Evolutionary conservation across 2,329 filamentous ascomycete species (phyloP).

Genomic region (Cladorrhinum sp.): DNA sequence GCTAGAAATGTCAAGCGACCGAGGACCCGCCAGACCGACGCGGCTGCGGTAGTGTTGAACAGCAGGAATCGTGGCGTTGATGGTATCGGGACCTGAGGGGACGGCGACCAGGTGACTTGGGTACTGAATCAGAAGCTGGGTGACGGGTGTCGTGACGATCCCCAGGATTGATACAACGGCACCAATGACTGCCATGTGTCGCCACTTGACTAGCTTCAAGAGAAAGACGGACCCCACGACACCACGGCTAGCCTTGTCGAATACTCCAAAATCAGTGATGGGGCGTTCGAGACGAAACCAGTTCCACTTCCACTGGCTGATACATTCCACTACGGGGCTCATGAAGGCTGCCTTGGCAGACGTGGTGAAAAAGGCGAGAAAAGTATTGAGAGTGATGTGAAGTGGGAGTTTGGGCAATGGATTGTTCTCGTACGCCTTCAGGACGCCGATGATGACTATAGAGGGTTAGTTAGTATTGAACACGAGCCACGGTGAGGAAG

Average conservation of each 20-base stretch:
- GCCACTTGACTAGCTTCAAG: constrained; percentile 1
- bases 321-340: constrained; percentile 13
- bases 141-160: constrained; percentile 12
- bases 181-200: constrained; percentile 6
- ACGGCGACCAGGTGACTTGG: constrained; percentile 4
- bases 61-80: background rate
- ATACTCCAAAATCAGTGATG: constrained; percentile 13
- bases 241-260: constrained; percentile 20
- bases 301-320: constrained; percentile 20
- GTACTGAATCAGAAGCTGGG: constrained; percentile 16
- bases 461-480: background rate
- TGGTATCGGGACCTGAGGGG: background rate
- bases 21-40: background rate
- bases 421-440: background rate
- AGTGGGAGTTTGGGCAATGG: constrained; percentile 5
- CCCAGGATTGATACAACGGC: constrained; percentile 8
- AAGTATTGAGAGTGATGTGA: constrained; percentile 19
- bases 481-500: too few species aligned
- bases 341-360: constrained; percentile 17
- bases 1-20: constrained; percentile 6
- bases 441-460: background rate
- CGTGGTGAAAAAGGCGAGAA: constrained; percentile 19
- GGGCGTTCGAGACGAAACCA: constrained; percentile 15
- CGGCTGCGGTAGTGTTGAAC: constrained; percentile 3
- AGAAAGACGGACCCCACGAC: constrained; percentile 13